Conservation (phyloP, 441 rosid species). For the Mallotus japonicus region DNA sequence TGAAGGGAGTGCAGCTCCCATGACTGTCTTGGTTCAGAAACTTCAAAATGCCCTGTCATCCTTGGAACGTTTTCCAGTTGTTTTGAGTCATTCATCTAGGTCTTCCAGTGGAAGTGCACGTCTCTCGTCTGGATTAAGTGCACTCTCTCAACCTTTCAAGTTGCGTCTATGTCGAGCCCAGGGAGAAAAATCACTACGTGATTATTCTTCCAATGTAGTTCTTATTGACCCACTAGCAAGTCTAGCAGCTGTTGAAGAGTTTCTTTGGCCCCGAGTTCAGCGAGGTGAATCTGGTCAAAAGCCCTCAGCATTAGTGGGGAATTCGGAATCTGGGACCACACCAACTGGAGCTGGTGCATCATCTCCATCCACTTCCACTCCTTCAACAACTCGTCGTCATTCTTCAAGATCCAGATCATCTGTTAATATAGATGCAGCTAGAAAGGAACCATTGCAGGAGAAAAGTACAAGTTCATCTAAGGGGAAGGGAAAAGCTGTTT, state of each 20-base stretch:
- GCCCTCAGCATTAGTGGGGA: constrained; percentile 58
- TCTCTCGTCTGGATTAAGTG: constrained; percentile 94
- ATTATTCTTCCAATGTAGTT: constrained; percentile 93
- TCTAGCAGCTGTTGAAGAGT: constrained; percentile 94
- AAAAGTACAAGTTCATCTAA: constrained; percentile 75
- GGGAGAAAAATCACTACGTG: constrained; percentile 93
- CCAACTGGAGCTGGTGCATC: constrained; percentile 74
- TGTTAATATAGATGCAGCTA: constrained; percentile 65
- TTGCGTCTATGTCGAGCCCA: constrained; percentile 95
- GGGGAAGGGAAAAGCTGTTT: constrained; percentile 97
- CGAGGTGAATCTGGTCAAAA: constrained; percentile 85
- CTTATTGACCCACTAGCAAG: constrained; percentile 98
- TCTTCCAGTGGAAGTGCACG: constrained; percentile 89
- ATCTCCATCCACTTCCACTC: constrained; percentile 76
- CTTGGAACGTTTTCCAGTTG: constrained; percentile 96
- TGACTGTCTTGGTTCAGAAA: constrained; percentile 92
- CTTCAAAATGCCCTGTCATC: constrained; percentile 97
- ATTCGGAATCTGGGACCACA: constrained; percentile 62
- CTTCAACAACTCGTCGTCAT: constrained; percentile 66
- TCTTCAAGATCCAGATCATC: constrained; percentile 88
- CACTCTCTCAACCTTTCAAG: constrained; percentile 93
- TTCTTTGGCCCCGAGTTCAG: constrained; percentile 98
- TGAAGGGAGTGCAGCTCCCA: constrained; percentile 54
- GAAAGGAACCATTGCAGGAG: constrained; percentile 67
- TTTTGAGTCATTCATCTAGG: constrained; percentile 91